These are phyloP conservation scores for Neophaeococcomyces mojaviensis DNA, from an alignment of 2,329 filamentous ascomycete genomes.

Conservation along the genomic window DNA sequence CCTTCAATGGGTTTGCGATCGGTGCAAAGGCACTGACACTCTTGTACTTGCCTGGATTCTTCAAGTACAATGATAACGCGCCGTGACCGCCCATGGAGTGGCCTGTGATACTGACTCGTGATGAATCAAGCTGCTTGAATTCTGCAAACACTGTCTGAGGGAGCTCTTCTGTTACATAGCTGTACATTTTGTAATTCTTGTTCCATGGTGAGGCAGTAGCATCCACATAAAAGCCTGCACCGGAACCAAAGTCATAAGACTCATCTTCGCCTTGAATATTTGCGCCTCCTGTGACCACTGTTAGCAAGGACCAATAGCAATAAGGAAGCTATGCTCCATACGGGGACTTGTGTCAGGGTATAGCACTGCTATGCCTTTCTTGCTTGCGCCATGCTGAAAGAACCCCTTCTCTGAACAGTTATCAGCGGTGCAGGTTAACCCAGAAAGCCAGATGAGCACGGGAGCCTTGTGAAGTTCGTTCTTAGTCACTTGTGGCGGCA, in stretches of 20 bases:
- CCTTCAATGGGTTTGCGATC: conserved; percentile 75
- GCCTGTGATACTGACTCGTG: conserved; percentile 73
- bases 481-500: conserved; percentile 63
- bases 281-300: conserved; percentile 57
- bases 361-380: conserved; percentile 79
- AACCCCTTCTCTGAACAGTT: conserved; percentile 73
- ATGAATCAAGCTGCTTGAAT: conserved; percentile 64
- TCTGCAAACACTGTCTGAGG: conserved; percentile 64
- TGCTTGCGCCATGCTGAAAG: conserved; percentile 74
- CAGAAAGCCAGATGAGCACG: conserved; percentile 86
- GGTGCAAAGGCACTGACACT: conserved; percentile 86
- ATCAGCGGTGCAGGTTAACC: conserved; percentile 89
- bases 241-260: conserved; percentile 81
- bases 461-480: conserved; percentile 58
- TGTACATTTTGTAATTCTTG: conserved; percentile 86
- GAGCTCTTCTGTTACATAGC: conserved; percentile 84
- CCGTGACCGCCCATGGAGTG: conserved; percentile 98
- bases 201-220: conserved; percentile 68
- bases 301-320: conserved; percentile 5
- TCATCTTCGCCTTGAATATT: conserved; percentile 79
- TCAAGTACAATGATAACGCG: conserved; percentile 83
- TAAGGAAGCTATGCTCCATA: conserved; percentile 32
- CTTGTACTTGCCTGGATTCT: conserved; percentile 83
- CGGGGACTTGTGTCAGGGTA: conserved; percentile 94
- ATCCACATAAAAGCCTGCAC: conserved; percentile 91